Conservation (phyloP, 2,329 filamentous ascomycete genomes). For the Zasmidium angulare region DNA sequence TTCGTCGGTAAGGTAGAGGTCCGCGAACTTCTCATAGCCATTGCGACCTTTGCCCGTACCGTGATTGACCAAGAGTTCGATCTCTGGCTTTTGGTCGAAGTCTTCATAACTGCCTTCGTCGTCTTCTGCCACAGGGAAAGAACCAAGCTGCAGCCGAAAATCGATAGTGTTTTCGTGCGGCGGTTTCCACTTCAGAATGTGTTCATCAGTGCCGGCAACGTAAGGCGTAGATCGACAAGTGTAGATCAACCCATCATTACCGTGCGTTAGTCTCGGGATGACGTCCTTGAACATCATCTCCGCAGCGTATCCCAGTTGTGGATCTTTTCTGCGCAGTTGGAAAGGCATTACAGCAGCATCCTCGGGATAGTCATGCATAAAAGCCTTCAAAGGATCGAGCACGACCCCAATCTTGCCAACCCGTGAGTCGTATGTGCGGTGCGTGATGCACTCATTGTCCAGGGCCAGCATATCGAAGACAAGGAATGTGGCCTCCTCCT, state of each 20-base stretch:
- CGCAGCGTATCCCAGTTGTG: constrained; percentile 84
- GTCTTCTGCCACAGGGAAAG: constrained; percentile 73
- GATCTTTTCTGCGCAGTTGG: constrained; percentile 80
- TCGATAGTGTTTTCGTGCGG: constrained; percentile 94
- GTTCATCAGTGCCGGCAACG: constrained; percentile 82
- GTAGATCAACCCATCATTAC: constrained; percentile 96
- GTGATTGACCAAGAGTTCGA: constrained; percentile 69
- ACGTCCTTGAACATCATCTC: constrained; percentile 89
- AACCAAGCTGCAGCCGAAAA: constrained; percentile 72
- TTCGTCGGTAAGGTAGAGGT: constrained; percentile 66
- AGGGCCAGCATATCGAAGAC: constrained; percentile 92
- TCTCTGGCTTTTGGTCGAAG: constrained; percentile 75
- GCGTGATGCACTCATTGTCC: constrained; percentile 72
- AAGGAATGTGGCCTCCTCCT: constrained; percentile 73
- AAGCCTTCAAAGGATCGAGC: constrained; percentile 27
- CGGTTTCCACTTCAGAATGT: constrained; percentile 98
- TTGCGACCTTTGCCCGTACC: constrained; percentile 60
- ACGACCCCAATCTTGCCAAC: constrained; percentile 72
- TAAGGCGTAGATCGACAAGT: constrained; percentile 89
- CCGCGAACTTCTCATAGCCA: constrained; percentile 55
- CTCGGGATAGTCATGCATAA: constrained; percentile 63
- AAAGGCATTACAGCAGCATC: constrained; percentile 74
- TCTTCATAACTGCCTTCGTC: constrained; percentile 66
- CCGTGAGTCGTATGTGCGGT: constrained; percentile 81
- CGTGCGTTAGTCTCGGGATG: constrained; percentile 80